A percentile compares a stretch with the other conserved stretches of the same genome.
Evolutionary conservation across 371 early-diverging fungal genomes (phyloP).

Genomic region (Batkoa obscura): DNA sequence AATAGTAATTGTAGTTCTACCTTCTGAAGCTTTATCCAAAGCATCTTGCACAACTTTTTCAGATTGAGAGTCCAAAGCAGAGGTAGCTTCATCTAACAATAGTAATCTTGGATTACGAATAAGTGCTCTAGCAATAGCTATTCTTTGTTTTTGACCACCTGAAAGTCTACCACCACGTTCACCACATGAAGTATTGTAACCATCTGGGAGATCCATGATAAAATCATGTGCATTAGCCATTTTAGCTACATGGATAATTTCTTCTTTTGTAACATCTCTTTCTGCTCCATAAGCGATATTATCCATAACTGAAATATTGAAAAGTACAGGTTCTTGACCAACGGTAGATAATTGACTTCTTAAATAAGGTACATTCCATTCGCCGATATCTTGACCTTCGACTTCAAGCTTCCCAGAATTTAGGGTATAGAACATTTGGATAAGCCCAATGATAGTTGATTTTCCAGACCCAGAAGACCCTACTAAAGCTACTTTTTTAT

Average conservation of each 20-base stretch:
- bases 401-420: not conserved
- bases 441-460: conserved; percentile 30
- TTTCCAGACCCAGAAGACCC: conserved; percentile 49
- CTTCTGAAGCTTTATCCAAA: conserved; percentile 28
- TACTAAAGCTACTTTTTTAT: conserved; percentile 33
- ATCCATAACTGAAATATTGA: conserved; percentile 47
- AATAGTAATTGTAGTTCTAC: conserved; percentile 42
- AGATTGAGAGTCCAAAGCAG: conserved; percentile 57
- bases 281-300: conserved; percentile 48
- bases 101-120: conserved; percentile 47
- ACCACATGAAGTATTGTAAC: conserved; percentile 63
- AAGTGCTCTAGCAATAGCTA: conserved; percentile 50
- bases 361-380: conserved; percentile 33
- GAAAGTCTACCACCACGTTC: conserved; percentile 61
- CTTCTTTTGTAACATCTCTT: conserved; percentile 15
- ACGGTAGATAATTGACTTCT: conserved; percentile 42
- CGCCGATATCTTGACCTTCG: conserved; percentile 1
- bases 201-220: conserved; percentile 42
- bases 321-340: conserved; percentile 67
- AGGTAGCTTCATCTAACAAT: conserved; percentile 75
- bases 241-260: conserved; percentile 20
- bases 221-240: conserved; percentile 45
- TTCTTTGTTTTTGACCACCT: conserved; percentile 40
- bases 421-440: conserved; percentile 16
- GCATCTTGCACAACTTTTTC: conserved; percentile 21